Base-by-base conservation (phyloP, 192 early-diverging fungal species). In the Gaertneriomyces sp. region DNA sequence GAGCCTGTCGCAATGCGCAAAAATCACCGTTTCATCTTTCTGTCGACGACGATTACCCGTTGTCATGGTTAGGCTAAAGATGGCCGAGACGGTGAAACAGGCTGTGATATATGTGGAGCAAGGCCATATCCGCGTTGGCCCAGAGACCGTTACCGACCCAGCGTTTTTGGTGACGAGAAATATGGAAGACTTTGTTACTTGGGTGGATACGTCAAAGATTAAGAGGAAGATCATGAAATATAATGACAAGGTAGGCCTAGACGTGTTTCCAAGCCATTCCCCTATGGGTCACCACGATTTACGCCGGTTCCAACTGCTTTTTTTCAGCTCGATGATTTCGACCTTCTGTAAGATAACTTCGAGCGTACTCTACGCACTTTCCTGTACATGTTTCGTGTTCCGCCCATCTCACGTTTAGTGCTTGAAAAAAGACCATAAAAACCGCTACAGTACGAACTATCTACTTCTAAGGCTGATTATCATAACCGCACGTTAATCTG, bases 151-250 rank as follows among this genome's bases (percentile, higher is more conserved):
- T 38, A 89, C 87, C 6, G 95, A 98, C 63, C 91, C 93, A 6
- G 94, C 93, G 6, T 98, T 80, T 75, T 63, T 94, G 42, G 90
- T 94, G 4, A 91, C 82, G 7, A 75, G 76, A 62, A 92, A 88
- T 63, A 90, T 95, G 85, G 95, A 98, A 71, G 95, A 98, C 77
- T 98, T 89, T 83, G 88, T 98, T 6, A 95, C 95, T 1, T 98
- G 95, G 95, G 92, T 94, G 10, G 92, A 98, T 64, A 90, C 94
- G n/a, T 93, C 91, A 60, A 92, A 91, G 83, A 96, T 98, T 72
- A 94, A 94, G 82, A 83, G 90, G 63, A 95, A 96, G 90, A 93
- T 98, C 69, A 80, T 93, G 70, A 95, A 94, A 76, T 80, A 77
- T 60, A 77, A 76, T 60, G 79, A 80, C 56, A 76, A 80, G 68